Percentiles rank a stretch among this genome's conserved stretches.
These are phyloP conservation scores for Nothophoma quercina DNA, from an alignment of 2,329 filamentous ascomycete genomes.

Conservation along the genomic window DNA sequence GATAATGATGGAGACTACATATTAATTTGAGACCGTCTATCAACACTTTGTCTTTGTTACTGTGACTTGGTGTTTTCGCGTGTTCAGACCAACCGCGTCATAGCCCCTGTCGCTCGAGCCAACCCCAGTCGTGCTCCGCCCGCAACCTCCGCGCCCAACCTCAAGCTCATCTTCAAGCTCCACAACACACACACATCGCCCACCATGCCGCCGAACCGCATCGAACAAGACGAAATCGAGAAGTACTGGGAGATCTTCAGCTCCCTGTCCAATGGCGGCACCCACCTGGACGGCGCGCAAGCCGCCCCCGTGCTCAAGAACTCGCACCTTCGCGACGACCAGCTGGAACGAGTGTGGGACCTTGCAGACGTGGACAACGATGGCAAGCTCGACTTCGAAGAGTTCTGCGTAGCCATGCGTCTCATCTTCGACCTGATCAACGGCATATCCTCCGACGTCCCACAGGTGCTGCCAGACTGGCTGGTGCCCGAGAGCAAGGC, in stretches of 20 bases:
- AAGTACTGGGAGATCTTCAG: constrained; percentile 84
- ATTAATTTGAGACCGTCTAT: constrained; percentile 12
- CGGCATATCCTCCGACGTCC: constrained; percentile 85
- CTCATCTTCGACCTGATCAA: constrained; percentile 98
- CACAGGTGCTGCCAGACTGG: constrained; percentile 87
- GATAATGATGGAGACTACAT: constrained; percentile 6
- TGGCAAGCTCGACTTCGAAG: constrained; percentile 97
- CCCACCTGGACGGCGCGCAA: constrained; percentile 72
- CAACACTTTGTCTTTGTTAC: not conserved
- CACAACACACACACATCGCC: not conserved
- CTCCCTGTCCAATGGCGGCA: constrained; percentile 69
- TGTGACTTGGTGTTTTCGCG: not conserved
- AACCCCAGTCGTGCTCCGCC: constrained; percentile 1
- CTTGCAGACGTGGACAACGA: constrained; percentile 96
- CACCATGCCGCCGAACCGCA: constrained; percentile 59
- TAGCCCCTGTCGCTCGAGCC: constrained; percentile 11
- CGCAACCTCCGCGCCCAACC: constrained; percentile 7
- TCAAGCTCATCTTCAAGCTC: constrained; percentile 3
- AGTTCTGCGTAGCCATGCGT: constrained; percentile 99
- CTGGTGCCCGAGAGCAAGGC: constrained; percentile 84
- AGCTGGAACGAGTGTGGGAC: constrained; percentile 98
- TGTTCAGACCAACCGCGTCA: constrained; percentile 1
- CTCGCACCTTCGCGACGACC: constrained; percentile 74
- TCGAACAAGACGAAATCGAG: constrained; percentile 77
- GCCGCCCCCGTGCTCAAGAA: constrained; percentile 77